phyloP scores from a whole-genome alignment of 208 protist genomes.

The Leishmania arabica region DNA sequence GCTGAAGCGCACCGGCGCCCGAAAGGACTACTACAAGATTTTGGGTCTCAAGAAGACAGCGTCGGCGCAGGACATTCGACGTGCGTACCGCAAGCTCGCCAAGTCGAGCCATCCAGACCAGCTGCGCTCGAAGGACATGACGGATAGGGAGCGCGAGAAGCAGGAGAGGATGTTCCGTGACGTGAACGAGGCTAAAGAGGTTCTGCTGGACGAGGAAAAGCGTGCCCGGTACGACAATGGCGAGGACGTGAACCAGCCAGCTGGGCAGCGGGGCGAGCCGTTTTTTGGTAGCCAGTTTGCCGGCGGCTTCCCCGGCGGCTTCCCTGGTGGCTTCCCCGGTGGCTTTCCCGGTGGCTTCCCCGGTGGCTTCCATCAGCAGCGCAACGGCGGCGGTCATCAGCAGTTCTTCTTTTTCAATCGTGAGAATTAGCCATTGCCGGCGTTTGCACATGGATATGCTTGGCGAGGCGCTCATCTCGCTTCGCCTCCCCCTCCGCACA shows the following conservation, averaged over 20 bases:
- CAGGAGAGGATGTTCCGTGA: conserved; percentile 82
- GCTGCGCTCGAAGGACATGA: conserved; percentile 73
- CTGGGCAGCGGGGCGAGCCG: conserved; percentile 39
- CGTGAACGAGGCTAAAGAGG: conserved; percentile 93
- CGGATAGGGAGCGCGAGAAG: conserved; percentile 67
- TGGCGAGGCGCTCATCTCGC: neutral
- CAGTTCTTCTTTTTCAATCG: conserved; percentile 57
- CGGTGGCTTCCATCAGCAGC: conserved; percentile 29
- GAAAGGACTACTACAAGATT: conserved; percentile 95
- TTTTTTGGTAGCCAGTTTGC: conserved; percentile 38
- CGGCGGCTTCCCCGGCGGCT: conserved; percentile 32
- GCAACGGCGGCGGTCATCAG: conserved; percentile 29
- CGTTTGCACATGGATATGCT: neutral
- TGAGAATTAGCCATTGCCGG: neutral
- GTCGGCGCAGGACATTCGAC: conserved; percentile 78
- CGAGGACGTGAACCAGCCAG: conserved; percentile 84
- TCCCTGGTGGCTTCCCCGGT: neutral
- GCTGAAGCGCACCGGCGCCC: conserved; percentile 41
- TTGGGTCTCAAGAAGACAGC: conserved; percentile 89
- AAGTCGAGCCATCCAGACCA: conserved; percentile 91
- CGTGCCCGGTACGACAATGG: conserved; percentile 88
- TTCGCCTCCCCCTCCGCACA: neutral
- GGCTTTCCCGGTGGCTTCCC: conserved; percentile 1
- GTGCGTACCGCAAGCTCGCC: conserved; percentile 90
- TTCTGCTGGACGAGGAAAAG: conserved; percentile 89